These are phyloP conservation scores for Fusarium compactum DNA, from an alignment of 2,329 filamentous ascomycete species.

Conservation along the genomic window DNA sequence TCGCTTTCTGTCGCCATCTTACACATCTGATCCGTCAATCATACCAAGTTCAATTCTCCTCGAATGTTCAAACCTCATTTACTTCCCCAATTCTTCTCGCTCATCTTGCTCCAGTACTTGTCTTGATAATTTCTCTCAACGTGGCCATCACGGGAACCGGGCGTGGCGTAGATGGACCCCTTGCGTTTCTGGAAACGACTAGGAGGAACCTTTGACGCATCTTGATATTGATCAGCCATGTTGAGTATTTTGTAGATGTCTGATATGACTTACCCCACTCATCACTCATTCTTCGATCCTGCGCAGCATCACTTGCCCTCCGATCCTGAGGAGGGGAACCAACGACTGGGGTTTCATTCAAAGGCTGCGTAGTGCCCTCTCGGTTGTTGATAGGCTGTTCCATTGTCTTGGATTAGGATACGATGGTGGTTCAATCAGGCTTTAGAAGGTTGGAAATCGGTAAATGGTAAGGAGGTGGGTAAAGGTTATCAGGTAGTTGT, in stretches of 20 bases:
- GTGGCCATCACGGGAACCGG: constrained; percentile 73
- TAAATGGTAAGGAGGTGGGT: neutral
- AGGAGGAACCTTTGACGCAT: constrained; percentile 75
- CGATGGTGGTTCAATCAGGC: neutral
- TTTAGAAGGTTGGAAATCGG: neutral
- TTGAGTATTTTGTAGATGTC: neutral
- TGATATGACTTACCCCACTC: constrained; percentile 60
- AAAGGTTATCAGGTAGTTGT: neutral
- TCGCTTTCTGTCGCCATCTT: constrained; percentile 22
- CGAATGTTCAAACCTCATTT: constrained; percentile 47
- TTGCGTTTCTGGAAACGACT: constrained; percentile 77
- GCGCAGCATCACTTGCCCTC: constrained; percentile 39
- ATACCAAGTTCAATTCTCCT: neutral
- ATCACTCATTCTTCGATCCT: constrained; percentile 56
- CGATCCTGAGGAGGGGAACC: constrained; percentile 37
- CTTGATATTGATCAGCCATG: constrained; percentile 50
- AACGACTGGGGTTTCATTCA: constrained; percentile 50
- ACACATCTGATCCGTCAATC: constrained; percentile 9
- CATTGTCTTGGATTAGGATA: constrained; percentile 28
- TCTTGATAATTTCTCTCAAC: constrained; percentile 69
- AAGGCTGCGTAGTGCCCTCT: constrained; percentile 42
- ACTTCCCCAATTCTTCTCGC: constrained; percentile 60
- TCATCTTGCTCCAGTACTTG: constrained; percentile 71
- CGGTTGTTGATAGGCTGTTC: constrained; percentile 45
- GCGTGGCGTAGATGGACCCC: constrained; percentile 76